phyloP scores from a whole-genome alignment of 345 rosid species.

The Dipteronia dyeriana region DNA sequence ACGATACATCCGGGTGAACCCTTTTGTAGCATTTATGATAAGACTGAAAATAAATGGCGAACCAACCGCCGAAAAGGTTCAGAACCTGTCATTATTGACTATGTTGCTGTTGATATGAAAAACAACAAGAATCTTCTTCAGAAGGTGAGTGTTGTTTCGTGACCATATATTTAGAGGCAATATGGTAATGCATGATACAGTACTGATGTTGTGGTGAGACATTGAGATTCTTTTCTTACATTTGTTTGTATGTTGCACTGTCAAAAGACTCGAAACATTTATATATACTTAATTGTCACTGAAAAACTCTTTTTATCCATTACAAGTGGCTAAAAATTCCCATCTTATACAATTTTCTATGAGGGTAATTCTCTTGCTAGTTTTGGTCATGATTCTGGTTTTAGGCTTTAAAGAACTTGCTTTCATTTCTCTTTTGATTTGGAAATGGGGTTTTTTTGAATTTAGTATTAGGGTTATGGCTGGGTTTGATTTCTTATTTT shows the following conservation, averaged over 20 bases:
- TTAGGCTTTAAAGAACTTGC: neutral
- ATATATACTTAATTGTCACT: neutral
- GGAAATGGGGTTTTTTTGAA: no score
- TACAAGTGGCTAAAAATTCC: neutral
- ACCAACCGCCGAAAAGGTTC: conserved; percentile 58
- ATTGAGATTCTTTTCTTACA: neutral
- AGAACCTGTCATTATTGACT: conserved; percentile 73
- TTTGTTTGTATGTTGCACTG: neutral
- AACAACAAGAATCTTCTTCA: conserved; percentile 56
- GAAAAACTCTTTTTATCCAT: no score
- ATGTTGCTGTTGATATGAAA: conserved; percentile 80
- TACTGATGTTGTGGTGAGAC: neutral
- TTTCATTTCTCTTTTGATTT: neutral
- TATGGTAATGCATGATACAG: neutral
- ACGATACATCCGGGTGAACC: conserved; percentile 66
- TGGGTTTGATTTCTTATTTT: neutral
- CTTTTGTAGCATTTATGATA: conserved; percentile 67
- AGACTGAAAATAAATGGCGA: conserved; percentile 43
- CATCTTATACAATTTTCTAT: neutral
- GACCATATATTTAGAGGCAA: neutral
- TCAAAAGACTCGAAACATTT: neutral
- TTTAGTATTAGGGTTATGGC: neutral
- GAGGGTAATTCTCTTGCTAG: neutral
- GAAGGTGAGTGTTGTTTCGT: conserved; percentile 51
- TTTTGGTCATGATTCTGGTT: neutral